A percentile compares a stretch with the other conserved stretches of the same genome.
Conservation (phyloP, 495 filamentous ascomycete species). For the Polyplosphaeria fusca region DNA sequence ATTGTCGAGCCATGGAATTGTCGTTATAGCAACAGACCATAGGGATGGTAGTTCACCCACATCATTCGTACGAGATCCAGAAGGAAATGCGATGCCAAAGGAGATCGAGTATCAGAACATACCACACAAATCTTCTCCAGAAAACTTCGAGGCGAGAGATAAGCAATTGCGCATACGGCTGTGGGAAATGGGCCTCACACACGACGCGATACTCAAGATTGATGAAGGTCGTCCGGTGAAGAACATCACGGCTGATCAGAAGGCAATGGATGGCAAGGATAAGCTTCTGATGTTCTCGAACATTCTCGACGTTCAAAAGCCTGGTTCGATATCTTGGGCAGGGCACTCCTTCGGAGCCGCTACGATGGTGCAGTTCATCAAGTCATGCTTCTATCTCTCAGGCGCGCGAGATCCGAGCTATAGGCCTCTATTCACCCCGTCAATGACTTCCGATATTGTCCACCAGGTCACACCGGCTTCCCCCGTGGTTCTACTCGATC, state of each 20-base stretch:
- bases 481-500: slow-evolving; percentile 63
- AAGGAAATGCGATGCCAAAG: slow-evolving; percentile 21
- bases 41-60: slow-evolving; percentile 70
- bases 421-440: slow-evolving; percentile 51
- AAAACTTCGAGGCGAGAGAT: slow-evolving; percentile 58
- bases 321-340: slow-evolving; percentile 65
- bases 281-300: slow-evolving; percentile 52
- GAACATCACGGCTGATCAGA: slow-evolving; percentile 41
- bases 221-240: slow-evolving; percentile 49
- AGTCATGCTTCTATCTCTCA: slow-evolving; percentile 60
- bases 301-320: slow-evolving; percentile 60
- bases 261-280: slow-evolving; percentile 42
- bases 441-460: slow-evolving; percentile 47
- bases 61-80: slow-evolving; percentile 51
- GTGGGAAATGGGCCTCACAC: slow-evolving; percentile 65
- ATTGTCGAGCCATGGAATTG: slow-evolving; percentile 68
- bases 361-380: slow-evolving; percentile 68
- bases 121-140: slow-evolving; percentile 53
- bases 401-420: slow-evolving; percentile 20
- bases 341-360: slow-evolving; percentile 77
- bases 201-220: slow-evolving; percentile 61
- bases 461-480: slow-evolving; percentile 61
- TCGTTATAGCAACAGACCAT: slow-evolving; percentile 74
- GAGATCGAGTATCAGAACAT: slow-evolving; percentile 49
- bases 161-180: slow-evolving; percentile 65